phyloP scores from a whole-genome alignment of 106 monocot species.

The Dendrobium nobile region DNA sequence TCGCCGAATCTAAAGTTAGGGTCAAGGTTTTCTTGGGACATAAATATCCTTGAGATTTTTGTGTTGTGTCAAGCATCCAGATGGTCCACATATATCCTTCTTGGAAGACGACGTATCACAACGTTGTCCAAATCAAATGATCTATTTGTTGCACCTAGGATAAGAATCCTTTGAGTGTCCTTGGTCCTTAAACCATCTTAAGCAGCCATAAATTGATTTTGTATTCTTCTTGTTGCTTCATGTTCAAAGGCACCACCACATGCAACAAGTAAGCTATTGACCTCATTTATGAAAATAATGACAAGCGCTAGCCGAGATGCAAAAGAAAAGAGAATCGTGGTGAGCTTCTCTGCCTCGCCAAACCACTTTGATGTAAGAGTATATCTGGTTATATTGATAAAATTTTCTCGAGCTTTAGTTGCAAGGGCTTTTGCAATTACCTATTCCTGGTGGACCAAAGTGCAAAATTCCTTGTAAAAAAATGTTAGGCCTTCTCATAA shows the following conservation, averaged over 20 bases:
- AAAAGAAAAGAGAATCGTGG: slow-evolving; percentile 95
- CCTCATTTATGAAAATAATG: slow-evolving; percentile 27
- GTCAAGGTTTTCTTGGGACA: slow-evolving; percentile 24
- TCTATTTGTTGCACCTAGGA: no score
- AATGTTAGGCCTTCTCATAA: slow-evolving; percentile 94
- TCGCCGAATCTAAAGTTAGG: slow-evolving; percentile 18
- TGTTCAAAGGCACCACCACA: no score
- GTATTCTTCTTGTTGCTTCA: background rate
- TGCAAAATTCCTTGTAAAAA: slow-evolving; percentile 91
- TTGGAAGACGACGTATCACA: slow-evolving; percentile 90
- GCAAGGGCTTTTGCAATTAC: slow-evolving; percentile 91
- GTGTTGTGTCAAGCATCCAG: slow-evolving; percentile 41
- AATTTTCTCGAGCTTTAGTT: slow-evolving; percentile 97
- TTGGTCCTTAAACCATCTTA: slow-evolving; percentile 95
- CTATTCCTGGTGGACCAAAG: slow-evolving; percentile 81
- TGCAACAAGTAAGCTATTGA: no score
- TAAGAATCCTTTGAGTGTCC: slow-evolving; percentile 67
- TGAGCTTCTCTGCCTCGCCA: slow-evolving; percentile 99
- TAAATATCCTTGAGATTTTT: background rate
- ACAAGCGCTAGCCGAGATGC: slow-evolving; percentile 80
- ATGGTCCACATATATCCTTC: slow-evolving; percentile 93
- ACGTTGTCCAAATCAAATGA: slow-evolving; percentile 80
- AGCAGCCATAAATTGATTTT: slow-evolving; percentile 74
- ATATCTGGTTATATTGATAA: slow-evolving; percentile 91
- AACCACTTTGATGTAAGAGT: slow-evolving; percentile 99